phyloP scores from a whole-genome alignment of 352 stramenopile genomes.

The Peronospora destructor region DNA sequence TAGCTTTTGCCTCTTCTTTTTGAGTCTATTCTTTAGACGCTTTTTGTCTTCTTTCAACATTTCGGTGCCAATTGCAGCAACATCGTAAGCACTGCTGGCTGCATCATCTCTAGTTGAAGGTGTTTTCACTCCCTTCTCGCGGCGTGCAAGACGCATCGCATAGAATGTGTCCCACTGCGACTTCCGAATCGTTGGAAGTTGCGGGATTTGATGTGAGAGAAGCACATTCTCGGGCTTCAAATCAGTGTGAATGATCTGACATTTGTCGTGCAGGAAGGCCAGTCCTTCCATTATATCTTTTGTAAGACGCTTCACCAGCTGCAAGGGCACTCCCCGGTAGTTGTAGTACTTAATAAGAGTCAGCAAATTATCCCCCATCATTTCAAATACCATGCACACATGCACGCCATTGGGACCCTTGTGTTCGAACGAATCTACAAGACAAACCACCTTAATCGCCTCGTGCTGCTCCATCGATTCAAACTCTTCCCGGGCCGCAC shows the following conservation, averaged over 20 bases:
- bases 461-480: constrained; percentile 17
- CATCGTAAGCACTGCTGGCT: constrained; percentile 1
- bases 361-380: constrained; percentile 97
- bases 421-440: constrained; percentile 95
- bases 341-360: constrained; percentile 99
- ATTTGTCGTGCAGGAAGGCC: constrained; percentile 96
- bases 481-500: constrained; percentile 34
- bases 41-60: constrained; percentile 88
- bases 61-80: constrained; percentile 5
- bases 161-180: constrained; percentile 48
- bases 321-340: constrained; percentile 95
- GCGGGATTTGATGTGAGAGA: constrained; percentile 73
- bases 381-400: constrained; percentile 99
- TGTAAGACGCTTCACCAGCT: constrained; percentile 92
- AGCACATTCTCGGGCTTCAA: constrained; percentile 99
- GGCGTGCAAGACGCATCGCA: constrained; percentile 28
- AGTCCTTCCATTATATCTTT: constrained; percentile 93
- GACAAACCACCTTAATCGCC: constrained; percentile 49
- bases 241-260: constrained; percentile 99
- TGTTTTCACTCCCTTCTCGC: constrained; percentile 35
- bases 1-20: constrained; percentile 91
- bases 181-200: constrained; percentile 57
- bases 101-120: not conserved
- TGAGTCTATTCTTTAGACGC: constrained; percentile 90
- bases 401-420: constrained; percentile 92